phyloP scores from a whole-genome alignment of 2,329 filamentous ascomycete genomes.

The Verticillium zaregamsianum region DNA sequence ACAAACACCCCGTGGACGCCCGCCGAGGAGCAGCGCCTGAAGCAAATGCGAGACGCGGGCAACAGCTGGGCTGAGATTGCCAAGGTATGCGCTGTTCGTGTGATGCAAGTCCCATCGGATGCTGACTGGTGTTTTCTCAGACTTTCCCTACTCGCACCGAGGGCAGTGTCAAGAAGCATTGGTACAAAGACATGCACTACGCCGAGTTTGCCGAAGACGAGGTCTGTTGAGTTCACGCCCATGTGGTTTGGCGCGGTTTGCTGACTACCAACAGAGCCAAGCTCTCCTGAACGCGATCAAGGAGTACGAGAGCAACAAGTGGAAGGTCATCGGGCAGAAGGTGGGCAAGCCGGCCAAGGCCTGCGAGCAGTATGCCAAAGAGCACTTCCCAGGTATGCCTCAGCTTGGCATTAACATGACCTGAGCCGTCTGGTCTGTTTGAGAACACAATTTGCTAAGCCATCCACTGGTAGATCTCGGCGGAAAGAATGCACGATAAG shows the following conservation, averaged over 20 bases:
- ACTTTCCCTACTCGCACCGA: slow-evolving; percentile 91
- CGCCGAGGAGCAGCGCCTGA: slow-evolving; percentile 85
- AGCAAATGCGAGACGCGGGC: slow-evolving; percentile 88
- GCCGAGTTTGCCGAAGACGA: slow-evolving; percentile 97
- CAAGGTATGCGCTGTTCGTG: slow-evolving; percentile 59
- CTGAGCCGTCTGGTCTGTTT: not conserved
- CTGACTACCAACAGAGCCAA: slow-evolving; percentile 52
- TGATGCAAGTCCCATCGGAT: not conserved
- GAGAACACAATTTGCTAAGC: not conserved
- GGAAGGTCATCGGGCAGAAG: slow-evolving; percentile 95
- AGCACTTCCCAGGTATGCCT: slow-evolving; percentile 68
- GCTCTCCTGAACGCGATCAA: slow-evolving; percentile 91
- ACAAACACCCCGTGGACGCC: slow-evolving; percentile 99
- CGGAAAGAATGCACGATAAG: not conserved
- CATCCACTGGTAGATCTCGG: not conserved
- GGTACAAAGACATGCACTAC: slow-evolving; percentile 99
- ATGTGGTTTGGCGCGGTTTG: slow-evolving; percentile 8
- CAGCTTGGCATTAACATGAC: not conserved
- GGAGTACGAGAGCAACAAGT: slow-evolving; percentile 98
- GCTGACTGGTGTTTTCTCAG: slow-evolving; percentile 36
- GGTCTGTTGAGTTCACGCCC: slow-evolving; percentile 47
- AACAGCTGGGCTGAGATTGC: slow-evolving; percentile 98
- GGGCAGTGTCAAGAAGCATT: slow-evolving; percentile 98
- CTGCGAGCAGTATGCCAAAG: slow-evolving; percentile 83
- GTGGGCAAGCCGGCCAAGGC: slow-evolving; percentile 95